Evolutionary conservation across 108 stramenopile genomes (phyloP), one percentile per base, ranked within the genome.

Genomic region (Aurantiochytrium sp.): DNA sequence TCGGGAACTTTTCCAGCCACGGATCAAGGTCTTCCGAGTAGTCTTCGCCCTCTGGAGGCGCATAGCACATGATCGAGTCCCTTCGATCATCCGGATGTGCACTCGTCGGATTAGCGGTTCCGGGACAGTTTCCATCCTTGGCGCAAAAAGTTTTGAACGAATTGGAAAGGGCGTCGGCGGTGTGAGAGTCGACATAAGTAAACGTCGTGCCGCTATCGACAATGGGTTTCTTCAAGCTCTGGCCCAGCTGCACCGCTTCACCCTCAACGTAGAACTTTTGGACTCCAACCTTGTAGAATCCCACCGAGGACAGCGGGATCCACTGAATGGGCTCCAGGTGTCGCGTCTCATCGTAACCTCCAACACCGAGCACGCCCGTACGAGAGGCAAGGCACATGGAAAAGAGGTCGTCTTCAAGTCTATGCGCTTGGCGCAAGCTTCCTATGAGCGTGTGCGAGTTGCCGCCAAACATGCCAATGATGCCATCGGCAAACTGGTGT

Each of bases 251-350:
- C 49, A 83, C 76, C 6, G 45, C 25, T 35, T 83, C 19, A 18
- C 76, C 76, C 45, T 53, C 51, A 8, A 83, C 51, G 49, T 53
- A 12, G 2, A 83, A 3, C 0, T 83, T 1, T 23, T 53, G 0
- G 1, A 83, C 51, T 0, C 14, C 49, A 12, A 83, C 76, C 19
- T 53, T 47, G 76, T 83, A 83, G 4, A 83, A 83, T 6, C 28
- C 49, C 6, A 12, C 49, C n/a, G 28, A 53, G 49, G 45, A 19
- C 6, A 83, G 45, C 51, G 76, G 76, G n/a, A 23, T 47, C 76
- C 76, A 83, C 51, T 83, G 76, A 35, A 53, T 47, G 76, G 76
- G 76, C 76, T 83, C 76, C 1, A 83, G 76, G 51, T 83, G 76
- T 6, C 76, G 45, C 45, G 76, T 28, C 28, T 83, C 76, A 45